Conservation (phyloP, 2,329 filamentous ascomycete species). For the Hyphodiscus sp. region DNA sequence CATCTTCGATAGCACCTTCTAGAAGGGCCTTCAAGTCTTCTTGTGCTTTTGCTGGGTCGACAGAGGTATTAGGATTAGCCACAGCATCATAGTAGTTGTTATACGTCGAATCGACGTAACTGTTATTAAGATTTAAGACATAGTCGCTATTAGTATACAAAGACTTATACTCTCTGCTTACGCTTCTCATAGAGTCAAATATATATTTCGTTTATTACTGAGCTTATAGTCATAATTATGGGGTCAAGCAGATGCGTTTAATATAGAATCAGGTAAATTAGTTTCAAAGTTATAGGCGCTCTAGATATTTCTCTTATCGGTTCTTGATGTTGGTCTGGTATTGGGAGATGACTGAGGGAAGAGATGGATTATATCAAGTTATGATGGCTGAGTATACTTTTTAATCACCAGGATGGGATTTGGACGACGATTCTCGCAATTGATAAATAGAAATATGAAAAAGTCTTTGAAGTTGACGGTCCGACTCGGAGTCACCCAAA, state of each 20-base stretch:
- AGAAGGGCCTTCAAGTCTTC: constrained; percentile 76
- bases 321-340: too few relatives aligned
- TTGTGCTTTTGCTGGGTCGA: constrained; percentile 62
- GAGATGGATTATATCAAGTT: too few relatives aligned
- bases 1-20: constrained; percentile 73
- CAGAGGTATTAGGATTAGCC: constrained; percentile 27
- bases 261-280: constrained; percentile 1
- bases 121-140: constrained; percentile 7
- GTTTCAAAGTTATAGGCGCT: background rate
- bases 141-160: constrained; percentile 15
- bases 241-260: constrained; percentile 9
- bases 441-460: too few relatives aligned
- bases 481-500: too few relatives aligned
- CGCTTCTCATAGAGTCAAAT: constrained; percentile 27
- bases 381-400: too few relatives aligned
- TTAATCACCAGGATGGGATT: too few relatives aligned
- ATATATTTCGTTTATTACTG: constrained; percentile 19
- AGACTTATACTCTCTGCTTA: constrained; percentile 23
- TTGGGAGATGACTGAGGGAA: too few relatives aligned
- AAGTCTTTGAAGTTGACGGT: too few relatives aligned
- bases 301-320: too few relatives aligned
- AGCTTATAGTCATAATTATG: constrained; percentile 25
- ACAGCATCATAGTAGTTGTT: constrained; percentile 19
- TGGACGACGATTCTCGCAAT: too few relatives aligned
- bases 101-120: constrained; percentile 28